Percentiles rank a stretch among this genome's conserved stretches.
phyloP scores from a whole-genome alignment of 495 filamentous ascomycete species.

The Penicillium macrosclerotiorum region DNA sequence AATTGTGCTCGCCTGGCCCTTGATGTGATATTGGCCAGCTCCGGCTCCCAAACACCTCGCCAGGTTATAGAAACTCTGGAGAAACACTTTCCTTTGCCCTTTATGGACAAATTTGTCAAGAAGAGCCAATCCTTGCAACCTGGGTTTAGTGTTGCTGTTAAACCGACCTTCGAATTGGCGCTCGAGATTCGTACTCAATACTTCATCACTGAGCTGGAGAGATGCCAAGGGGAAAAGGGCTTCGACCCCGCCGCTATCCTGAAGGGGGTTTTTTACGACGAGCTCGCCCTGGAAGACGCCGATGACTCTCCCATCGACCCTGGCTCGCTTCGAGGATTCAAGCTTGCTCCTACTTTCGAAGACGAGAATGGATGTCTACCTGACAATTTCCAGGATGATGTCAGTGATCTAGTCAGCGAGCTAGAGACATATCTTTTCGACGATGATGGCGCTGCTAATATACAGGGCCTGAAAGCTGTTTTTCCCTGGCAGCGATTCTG shows the following conservation, averaged over 20 bases:
- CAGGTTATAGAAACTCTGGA: slow-evolving; percentile 31
- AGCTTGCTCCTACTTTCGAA: slow-evolving; percentile 18
- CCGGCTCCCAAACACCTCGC: slow-evolving; percentile 11
- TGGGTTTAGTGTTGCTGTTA: slow-evolving; percentile 28
- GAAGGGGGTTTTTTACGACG: slow-evolving; percentile 27
- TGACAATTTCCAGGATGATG: slow-evolving; percentile 22
- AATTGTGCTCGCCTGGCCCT: slow-evolving; percentile 41
- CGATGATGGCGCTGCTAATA: slow-evolving; percentile 20
- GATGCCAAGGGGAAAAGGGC: slow-evolving; percentile 18
- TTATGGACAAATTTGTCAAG: slow-evolving; percentile 24
- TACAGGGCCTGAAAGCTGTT: slow-evolving; percentile 21
- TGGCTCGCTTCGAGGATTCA: slow-evolving; percentile 34
- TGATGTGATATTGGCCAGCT: slow-evolving; percentile 27
- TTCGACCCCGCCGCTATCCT: slow-evolving; percentile 30
- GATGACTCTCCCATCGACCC: slow-evolving; percentile 12
- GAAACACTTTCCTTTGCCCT: slow-evolving; percentile 30
- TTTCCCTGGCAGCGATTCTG: slow-evolving; percentile 36
- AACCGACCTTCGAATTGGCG: slow-evolving; percentile 36
- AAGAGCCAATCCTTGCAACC: neutral
- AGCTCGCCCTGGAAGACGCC: slow-evolving; percentile 9
- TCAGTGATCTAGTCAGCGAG: slow-evolving; percentile 33
- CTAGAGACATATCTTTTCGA: slow-evolving; percentile 24
- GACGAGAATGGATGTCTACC: slow-evolving; percentile 36
- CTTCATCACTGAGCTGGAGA: slow-evolving; percentile 32
- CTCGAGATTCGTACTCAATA: slow-evolving; percentile 42